phyloP scores from a whole-genome alignment of 1,284 basidiomycete species.

The Ceratobasidium sp. region DNA sequence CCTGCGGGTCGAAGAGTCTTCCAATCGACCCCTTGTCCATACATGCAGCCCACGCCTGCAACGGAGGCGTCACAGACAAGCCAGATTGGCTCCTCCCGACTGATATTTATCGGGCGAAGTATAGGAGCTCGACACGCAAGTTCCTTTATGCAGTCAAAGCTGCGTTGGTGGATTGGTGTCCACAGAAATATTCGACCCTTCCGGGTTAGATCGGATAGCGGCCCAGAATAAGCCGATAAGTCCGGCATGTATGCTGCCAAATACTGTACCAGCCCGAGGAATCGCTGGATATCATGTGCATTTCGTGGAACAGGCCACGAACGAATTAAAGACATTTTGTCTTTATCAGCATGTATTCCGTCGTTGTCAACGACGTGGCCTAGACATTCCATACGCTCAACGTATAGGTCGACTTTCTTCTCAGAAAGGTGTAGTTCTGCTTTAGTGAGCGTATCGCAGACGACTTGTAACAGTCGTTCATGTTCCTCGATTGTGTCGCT shows the following conservation, averaged over 20 bases:
- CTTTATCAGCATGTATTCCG: too few species aligned
- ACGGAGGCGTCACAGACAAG: slow-evolving; percentile 47
- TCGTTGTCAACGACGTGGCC: too few species aligned
- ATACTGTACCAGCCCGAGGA: slow-evolving; percentile 55
- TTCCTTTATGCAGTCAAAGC: slow-evolving; percentile 52
- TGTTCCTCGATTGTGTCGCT: slow-evolving; percentile 53
- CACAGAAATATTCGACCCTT: too few species aligned
- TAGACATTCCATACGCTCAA: too few species aligned
- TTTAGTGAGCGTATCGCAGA: slow-evolving; percentile 48
- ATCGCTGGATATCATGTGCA: slow-evolving; percentile 52
- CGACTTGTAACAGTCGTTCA: slow-evolving; percentile 46
- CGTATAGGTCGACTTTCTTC: slow-evolving; percentile 49
- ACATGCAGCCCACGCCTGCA: slow-evolving; percentile 52
- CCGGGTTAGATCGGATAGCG: too few species aligned
- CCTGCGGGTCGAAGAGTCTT: slow-evolving; percentile 38
- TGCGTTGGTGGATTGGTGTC: slow-evolving; percentile 49
- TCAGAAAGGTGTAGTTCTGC: slow-evolving; percentile 48
- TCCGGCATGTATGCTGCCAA: too few species aligned
- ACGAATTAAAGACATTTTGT: too few species aligned
- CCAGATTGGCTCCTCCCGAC: slow-evolving; percentile 44
- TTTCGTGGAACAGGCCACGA: slow-evolving; percentile 46
- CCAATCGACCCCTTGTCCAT: slow-evolving; percentile 46
- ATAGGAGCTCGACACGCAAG: slow-evolving; percentile 47
- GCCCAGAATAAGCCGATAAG: too few species aligned
- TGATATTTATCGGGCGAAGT: slow-evolving; percentile 42